Conservation (phyloP, 371 early-diverging fungal species). For the Mortierella sp. region DNA sequence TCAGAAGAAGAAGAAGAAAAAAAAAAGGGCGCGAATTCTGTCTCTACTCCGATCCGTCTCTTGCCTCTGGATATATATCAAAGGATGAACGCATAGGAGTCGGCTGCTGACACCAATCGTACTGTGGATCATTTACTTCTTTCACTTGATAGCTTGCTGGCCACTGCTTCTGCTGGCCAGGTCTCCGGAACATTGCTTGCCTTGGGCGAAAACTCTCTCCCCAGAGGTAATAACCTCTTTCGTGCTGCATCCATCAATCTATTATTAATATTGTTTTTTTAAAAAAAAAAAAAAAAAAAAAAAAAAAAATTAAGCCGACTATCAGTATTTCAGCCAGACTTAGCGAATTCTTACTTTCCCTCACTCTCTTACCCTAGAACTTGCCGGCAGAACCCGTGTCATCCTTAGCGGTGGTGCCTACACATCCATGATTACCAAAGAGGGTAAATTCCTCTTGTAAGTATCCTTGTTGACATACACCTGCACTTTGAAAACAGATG, state of each 20-base stretch:
- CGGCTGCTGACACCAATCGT: not conserved
- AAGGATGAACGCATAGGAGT: too few species aligned
- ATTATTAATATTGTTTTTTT: too few species aligned
- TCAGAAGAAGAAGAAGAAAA: too few species aligned
- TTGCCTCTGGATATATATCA: too few species aligned
- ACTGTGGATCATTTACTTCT: not conserved
- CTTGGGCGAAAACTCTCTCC: constrained; percentile 21
- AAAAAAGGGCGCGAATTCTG: too few species aligned
- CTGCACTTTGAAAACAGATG: not conserved
- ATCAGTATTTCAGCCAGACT: not conserved
- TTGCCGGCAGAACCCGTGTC: constrained; percentile 35
- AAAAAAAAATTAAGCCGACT: not conserved
- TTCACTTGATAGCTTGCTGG: constrained; percentile 19
- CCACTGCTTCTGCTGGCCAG: constrained; percentile 19
- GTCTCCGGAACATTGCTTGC: constrained; percentile 29
- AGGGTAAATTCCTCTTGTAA: constrained; percentile 44
- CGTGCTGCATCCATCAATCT: too few species aligned
- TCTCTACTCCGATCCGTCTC: too few species aligned
- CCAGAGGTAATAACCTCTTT: constrained; percentile 19
- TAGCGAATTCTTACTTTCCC: not conserved
- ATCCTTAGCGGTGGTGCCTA: constrained; percentile 46
- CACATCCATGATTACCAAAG: constrained; percentile 39
- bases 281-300: not conserved
- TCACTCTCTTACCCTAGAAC: constrained; percentile 15
- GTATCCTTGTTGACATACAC: not conserved